A percentile compares a stretch with the other conserved stretches of the same genome.
phyloP scores from a whole-genome alignment of 2,329 filamentous ascomycete species.

The Penicillium sp. region DNA sequence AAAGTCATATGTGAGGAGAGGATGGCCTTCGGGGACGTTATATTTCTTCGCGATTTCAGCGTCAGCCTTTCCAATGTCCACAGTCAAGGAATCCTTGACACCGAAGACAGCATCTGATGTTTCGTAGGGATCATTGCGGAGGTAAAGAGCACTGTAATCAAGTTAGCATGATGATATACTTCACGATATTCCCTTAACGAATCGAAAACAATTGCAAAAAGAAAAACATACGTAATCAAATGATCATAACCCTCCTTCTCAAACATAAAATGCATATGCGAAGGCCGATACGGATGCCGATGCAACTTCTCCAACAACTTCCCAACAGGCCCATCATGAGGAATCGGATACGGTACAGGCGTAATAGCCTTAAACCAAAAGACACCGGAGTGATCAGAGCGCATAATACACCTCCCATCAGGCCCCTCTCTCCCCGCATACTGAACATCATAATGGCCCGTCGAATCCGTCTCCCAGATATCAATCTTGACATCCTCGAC shows the following conservation, averaged over 20 bases:
- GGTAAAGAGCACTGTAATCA: slow-evolving; percentile 64
- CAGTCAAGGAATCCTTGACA: slow-evolving; percentile 75
- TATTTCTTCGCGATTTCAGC: slow-evolving; percentile 59
- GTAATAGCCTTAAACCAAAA: slow-evolving; percentile 87
- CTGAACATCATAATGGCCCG: slow-evolving; percentile 81
- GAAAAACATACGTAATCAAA: slow-evolving; percentile 69
- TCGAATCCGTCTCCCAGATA: slow-evolving; percentile 80
- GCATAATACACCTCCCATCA: slow-evolving; percentile 70
- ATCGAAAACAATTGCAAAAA: neutral
- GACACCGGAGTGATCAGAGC: slow-evolving; percentile 65
- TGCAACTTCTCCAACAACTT: slow-evolving; percentile 63
- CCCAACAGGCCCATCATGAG: slow-evolving; percentile 79
- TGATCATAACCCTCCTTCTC: slow-evolving; percentile 74
- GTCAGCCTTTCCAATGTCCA: slow-evolving; percentile 59
- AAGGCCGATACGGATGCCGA: slow-evolving; percentile 75
- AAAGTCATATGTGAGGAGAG: slow-evolving; percentile 70
- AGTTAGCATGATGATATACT: slow-evolving; percentile 3
- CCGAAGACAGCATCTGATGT: slow-evolving; percentile 82
- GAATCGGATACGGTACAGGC: slow-evolving; percentile 82
- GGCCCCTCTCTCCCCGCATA: slow-evolving; percentile 62
- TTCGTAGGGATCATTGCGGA: slow-evolving; percentile 76
- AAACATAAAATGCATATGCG: slow-evolving; percentile 89
- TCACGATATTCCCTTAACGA: neutral
- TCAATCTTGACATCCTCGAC: slow-evolving; percentile 69
- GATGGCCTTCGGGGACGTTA: slow-evolving; percentile 60